Evolutionary conservation across 176 grass and related monocot species (phyloP), one percentile per base, ranked within the genome.

Genomic region (Carex kokanica): DNA sequence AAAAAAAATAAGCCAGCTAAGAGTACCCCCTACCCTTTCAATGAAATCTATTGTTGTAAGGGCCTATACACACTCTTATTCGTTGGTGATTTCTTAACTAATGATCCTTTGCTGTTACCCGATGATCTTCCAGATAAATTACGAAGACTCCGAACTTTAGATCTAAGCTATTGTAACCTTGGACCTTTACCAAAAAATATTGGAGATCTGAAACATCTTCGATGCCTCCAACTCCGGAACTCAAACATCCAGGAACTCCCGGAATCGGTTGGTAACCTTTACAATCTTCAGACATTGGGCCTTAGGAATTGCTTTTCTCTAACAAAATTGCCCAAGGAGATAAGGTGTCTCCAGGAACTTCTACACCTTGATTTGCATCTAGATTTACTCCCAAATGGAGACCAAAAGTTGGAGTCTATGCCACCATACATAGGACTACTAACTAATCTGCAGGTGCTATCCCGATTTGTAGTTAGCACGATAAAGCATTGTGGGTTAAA

Each of bases 321-420:
- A 11, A 85, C 69, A 64, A 17, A 90, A 81, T 81, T 93, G 64
- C 88, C 91, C 13, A 7, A 5, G 2, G 0, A 81, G 16, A 52
- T 58, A 14, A 90, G 57, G 5, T 15, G 80, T 12, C 83, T 90
- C 53, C 61, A 8, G 12, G 81, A 81, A 13, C 81, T 93, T 20
- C 81, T 80, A 29, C 83, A 90, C 51, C 84, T 90, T 24, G 91
- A 93, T 86, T 78, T 93, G 32, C 83, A 85, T 81, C 55, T 85
- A 11, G 83, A 88, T 68, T 53, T 75, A 23, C 10, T 0, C 11
- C 4, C 13, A n/a, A 70, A 83, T 86, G 36, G 3, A 36, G 0
- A 8, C 23, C 51, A 2, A 24, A 56, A 5, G 0, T 90, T 93
- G 74, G 36, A 2, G 20, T 53, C 0, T 5, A 90, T 93, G 74